Conservation (phyloP, 208 protist species). For the Ichthyophonus hoferi region DNA sequence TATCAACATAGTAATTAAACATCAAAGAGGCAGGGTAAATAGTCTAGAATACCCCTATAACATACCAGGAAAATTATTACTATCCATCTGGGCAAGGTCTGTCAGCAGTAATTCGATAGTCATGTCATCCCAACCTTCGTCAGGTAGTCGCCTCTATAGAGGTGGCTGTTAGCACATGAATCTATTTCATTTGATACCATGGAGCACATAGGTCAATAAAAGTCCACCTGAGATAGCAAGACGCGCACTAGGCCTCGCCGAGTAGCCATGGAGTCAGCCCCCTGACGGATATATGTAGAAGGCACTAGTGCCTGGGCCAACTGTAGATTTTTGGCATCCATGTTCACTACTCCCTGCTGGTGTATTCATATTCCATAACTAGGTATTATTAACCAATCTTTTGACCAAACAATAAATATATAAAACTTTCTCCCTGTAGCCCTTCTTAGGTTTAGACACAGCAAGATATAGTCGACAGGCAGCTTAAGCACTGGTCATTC, state of each 20-base stretch:
- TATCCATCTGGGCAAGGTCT: conserved; percentile 63
- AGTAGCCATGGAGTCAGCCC: conserved; percentile 1
- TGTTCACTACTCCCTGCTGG: conserved; percentile 34
- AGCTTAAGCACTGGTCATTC: too few species aligned
- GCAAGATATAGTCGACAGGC: too few species aligned
- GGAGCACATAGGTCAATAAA: too few species aligned
- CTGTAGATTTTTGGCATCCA: conserved; percentile 42
- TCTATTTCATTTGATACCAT: conserved; percentile 6
- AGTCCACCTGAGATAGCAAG: neutral
- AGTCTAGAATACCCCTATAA: too few species aligned
- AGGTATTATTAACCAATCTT: too few species aligned
- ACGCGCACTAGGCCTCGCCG: neutral
- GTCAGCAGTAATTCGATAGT: conserved; percentile 55
- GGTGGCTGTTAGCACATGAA: conserved; percentile 23
- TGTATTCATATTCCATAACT: too few species aligned
- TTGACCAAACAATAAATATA: too few species aligned
- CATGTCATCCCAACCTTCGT: conserved; percentile 58
- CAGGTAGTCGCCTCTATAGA: conserved; percentile 52
- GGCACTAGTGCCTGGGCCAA: conserved; percentile 43
- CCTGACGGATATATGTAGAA: conserved; percentile 41
- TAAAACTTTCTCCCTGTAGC: too few species aligned
- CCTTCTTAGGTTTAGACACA: too few species aligned
- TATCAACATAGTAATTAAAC: too few species aligned
- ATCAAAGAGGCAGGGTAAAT: too few species aligned
- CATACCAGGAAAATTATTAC: conserved; percentile 64